Percentiles rank a stretch among this genome's conserved stretches.
Evolutionary conservation across 2,329 filamentous ascomycete genomes (phyloP).

Genomic region (Trichoderma koningiopsis): DNA sequence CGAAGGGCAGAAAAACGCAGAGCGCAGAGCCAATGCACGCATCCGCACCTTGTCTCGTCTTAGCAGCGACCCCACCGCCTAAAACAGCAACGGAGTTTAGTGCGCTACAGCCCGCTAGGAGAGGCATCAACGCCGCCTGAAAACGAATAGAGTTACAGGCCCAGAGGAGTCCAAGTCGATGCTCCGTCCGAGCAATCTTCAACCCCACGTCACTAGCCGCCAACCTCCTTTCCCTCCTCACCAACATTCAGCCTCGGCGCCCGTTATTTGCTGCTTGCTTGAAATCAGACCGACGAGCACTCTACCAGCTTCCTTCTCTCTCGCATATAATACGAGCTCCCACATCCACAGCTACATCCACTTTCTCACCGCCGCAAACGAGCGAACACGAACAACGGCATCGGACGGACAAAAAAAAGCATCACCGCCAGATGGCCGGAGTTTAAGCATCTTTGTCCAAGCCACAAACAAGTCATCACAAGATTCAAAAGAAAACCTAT

Average conservation of each 20-base stretch:
- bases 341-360: background rate
- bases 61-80: constrained; percentile 3
- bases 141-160: constrained; percentile 16
- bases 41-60: background rate
- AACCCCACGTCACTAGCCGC: constrained; percentile 26
- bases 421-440: constrained; percentile 21
- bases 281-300: background rate
- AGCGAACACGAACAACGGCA: background rate
- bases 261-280: background rate
- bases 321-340: background rate
- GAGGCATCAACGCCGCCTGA: background rate
- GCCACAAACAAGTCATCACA: background rate
- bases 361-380: constrained; percentile 17
- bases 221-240: constrained; percentile 17
- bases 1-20: background rate
- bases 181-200: background rate
- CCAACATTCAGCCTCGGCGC: background rate
- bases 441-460: constrained; percentile 1
- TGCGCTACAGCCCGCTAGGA: constrained; percentile 1
- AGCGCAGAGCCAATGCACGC: background rate
- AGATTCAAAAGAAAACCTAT: background rate
- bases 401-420: background rate
- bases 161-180: background rate
- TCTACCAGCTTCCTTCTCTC: background rate
- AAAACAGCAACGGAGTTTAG: constrained; percentile 6